Percentiles rank a stretch among this genome's conserved stretches.
Conservation (phyloP, 2,329 filamentous ascomycete species). For the Samsoniella hepiali region DNA sequence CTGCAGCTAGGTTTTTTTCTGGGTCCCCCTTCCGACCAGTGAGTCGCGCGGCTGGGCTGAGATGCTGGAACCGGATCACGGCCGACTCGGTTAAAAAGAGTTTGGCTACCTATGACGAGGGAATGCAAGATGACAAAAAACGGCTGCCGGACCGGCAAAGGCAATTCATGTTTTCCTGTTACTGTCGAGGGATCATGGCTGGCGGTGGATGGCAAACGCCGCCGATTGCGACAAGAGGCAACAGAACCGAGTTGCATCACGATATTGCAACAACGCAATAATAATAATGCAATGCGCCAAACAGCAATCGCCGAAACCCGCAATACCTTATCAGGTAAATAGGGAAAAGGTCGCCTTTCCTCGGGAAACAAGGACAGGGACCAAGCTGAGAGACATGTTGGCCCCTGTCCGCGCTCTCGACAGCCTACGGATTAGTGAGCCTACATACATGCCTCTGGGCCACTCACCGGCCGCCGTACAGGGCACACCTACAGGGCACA, state of each 20-base stretch:
- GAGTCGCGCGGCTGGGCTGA: slow-evolving; percentile 15
- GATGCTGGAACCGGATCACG: neutral
- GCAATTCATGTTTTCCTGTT: too few species aligned
- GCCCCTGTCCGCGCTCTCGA: neutral
- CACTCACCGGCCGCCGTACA: neutral
- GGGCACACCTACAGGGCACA: neutral
- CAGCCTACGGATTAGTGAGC: neutral
- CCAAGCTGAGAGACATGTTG: neutral
- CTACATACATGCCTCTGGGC: neutral
- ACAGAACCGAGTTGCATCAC: neutral
- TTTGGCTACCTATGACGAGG: slow-evolving; percentile 6
- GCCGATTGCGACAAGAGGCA: slow-evolving; percentile 9
- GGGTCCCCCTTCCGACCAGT: neutral
- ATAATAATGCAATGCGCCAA: neutral
- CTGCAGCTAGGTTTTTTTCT: slow-evolving; percentile 3
- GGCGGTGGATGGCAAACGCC: neutral
- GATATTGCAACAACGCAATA: neutral
- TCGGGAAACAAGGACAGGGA: neutral
- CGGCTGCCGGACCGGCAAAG: too few species aligned
- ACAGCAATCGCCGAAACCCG: neutral
- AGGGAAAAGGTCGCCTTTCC: neutral
- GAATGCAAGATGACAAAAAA: neutral
- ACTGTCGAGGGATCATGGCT: neutral
- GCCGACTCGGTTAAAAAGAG: neutral
- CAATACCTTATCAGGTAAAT: too few species aligned